Evolutionary conservation across 345 rosid species (phyloP), one percentile per base, ranked within the genome.

Genomic region (Camelina sativa): DNA sequence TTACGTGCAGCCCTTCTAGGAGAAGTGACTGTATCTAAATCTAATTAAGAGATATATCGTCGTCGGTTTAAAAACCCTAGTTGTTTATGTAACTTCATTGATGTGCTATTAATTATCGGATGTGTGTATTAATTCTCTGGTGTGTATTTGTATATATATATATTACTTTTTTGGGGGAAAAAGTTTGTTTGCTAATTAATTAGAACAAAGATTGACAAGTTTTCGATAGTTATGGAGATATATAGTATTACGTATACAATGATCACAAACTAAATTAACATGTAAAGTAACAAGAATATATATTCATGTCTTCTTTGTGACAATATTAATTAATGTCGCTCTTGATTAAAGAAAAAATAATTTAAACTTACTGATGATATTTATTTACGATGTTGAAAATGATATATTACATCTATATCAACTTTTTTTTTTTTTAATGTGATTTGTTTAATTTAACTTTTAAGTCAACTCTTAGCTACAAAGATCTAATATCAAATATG

Each of bases 11-110:
- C 53, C 62, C 78, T 67, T 75, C 60, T 3, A 13, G 62, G 73
- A 67, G 73, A 67, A 67, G 62, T 68, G 67, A 61, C 69, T 69
- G 70, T 62, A 69, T 69, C 65, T 76, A 76, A 61, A 69, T 69
- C 65, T 76, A 76, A 61, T 44, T 23, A 67, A 35, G 44, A 61
- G 19, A 43, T 28, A 28, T 28, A 28, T 59, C 5, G 19, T 67
- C 17, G 70, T 19, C 17, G 73, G 79, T 51, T 6, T 19, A 13
- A 11, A 63, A 62, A 10, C 65, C 76, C 60, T 56, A 63, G 65
- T 13, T 56, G 10, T 76, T 54, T 63, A 46, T 76, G 75, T 61
- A 69, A 47, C 80, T 70, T 54, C 60, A 70, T 23, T 61, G 25
- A 47, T 63, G 35, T 70, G 44, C n/a, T 76, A 28, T 9, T 54